Evolutionary conservation across 768 basidiomycete species (phyloP), one percentile per base, ranked within the genome.

Genomic region (Hygrophoropsis aurantiaca): DNA sequence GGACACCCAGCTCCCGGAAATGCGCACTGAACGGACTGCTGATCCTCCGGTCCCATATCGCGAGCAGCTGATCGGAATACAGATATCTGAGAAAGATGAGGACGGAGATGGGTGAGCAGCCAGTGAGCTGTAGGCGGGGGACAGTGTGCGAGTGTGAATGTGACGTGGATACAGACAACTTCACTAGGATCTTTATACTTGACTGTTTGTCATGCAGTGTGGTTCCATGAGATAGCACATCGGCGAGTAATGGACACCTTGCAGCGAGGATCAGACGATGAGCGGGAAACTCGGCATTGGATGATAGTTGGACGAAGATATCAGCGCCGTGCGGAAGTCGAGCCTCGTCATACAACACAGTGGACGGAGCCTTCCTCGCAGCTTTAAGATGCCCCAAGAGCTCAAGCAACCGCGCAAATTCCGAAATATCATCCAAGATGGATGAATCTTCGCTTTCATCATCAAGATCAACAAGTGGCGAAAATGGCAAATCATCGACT

Each of bases 1-100:
- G 71, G 11, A 79, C 64, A 23, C 72, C 74, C 11, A 79, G 48
- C 13, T 39, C 49, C 6, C 59, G 47, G n/a, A 78, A 68, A 18
- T 73, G 66, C 4, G 56, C 59, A 21, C 73, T 70, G 2, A 86
- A 64, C 1, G 68, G 61, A 0, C 67, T 53, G 4, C 68, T 74
- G 10, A 90, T 73, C 15, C 92, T 80, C 11, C 75, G 73, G 61
- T 98, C 94, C 90, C 93, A 94, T 11, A 94, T 64, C 0, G 90
- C 83, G 10, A 90, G 71, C 1, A 94, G 65, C 33, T 84, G 78
- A 61, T 99, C 95, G 1, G 88, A 78, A 65, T 97, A 97, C n/a
- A 97, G 65, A 58, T 93, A 97, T 19, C 83, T 77, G 16, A 97
- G 63, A 16, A 97, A 70, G 18, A 95, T 74, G 13, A 97, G 77